Base-by-base conservation (phyloP, 768 basidiomycete genomes). In the Phallus indusiatus region DNA sequence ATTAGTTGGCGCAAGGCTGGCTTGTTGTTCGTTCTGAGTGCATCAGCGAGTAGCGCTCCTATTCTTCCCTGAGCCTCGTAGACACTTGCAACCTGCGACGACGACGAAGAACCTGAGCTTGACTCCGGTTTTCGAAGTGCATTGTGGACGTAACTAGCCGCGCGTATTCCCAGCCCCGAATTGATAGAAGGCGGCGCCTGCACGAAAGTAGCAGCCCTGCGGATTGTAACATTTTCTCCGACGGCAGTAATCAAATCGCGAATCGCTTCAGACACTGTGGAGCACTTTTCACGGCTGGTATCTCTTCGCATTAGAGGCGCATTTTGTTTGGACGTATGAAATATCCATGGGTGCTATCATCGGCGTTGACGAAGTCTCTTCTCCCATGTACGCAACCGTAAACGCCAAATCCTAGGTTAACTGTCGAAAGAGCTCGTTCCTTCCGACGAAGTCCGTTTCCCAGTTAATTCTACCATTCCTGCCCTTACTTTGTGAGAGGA, bases 381-480 rank as follows among this genome's bases (percentile, higher is more conserved):
- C 81, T 0, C 81, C 71, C 47, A 90, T 74, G 67, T 84, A 88
- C 6, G 91, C 91, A 35, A 86, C 83, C 1, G 90, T 92, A 64
- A 89, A 85, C 16, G 91, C 87, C 64, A 96, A 85, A 65, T 90
- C 84, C 46, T 78, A 76, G 12, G 88, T 86, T 42, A 94, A 80
- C 55, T 78, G 77, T 16, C 81, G 77, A 66, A 98, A 98, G 12
- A 92, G 75, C 60, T 86, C 81, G 65, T 91, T 94, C 63, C 90
- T 75, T 21, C 85, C 90, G 28, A 98, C 94, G 68, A 96, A 98
- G 74, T 98, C 94, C 55, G 94, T 96, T 74, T 98, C 94, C 74
- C 94, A 97, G 65, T 90, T 91, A 96, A 76, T 71, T 98, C 94
- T 58, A 97, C 75, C 81, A 96, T 88, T 18, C 87, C 84, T 11